These are phyloP conservation scores for Melampsora occidentalis DNA, from an alignment of 1,284 basidiomycete species.

Conservation along the genomic window DNA sequence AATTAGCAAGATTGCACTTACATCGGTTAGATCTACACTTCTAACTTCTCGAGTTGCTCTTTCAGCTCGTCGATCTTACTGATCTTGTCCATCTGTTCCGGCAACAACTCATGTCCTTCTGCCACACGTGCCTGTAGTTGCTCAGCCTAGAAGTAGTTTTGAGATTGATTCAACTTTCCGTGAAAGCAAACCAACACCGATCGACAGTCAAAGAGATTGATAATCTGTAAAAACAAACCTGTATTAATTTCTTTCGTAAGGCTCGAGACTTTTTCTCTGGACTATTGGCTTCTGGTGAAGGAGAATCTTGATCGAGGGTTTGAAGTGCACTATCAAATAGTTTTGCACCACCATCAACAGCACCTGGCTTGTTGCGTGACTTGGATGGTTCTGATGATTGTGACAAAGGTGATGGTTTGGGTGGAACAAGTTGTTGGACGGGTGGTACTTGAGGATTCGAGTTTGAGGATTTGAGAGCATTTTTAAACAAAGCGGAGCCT, in stretches of 20 bases:
- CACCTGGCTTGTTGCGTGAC: constrained; percentile 14
- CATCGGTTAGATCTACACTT: too few species aligned
- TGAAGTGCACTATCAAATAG: constrained; percentile 26
- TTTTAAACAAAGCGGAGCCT: constrained; percentile 19
- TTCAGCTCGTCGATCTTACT: constrained; percentile 34
- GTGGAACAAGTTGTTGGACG: constrained; percentile 28
- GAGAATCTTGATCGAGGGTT: constrained; percentile 8
- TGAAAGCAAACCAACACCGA: background rate
- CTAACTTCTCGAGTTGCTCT: constrained; percentile 10
- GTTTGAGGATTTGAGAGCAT: constrained; percentile 34
- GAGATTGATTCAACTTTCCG: too few species aligned
- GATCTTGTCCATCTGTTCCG: constrained; percentile 36
- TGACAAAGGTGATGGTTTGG: background rate
- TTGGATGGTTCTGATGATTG: background rate
- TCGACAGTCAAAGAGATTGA: background rate
- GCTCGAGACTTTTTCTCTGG: constrained; percentile 24
- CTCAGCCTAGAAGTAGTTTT: constrained; percentile 18
- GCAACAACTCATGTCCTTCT: constrained; percentile 15
- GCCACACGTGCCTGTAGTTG: constrained; percentile 23
- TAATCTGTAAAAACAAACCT: constrained; percentile 6
- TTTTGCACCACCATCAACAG: constrained; percentile 13
- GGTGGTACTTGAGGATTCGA: constrained; percentile 24
- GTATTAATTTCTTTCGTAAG: constrained; percentile 23
- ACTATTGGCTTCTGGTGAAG: background rate
- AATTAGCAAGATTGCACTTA: too few species aligned